Evolutionary conservation across 23 red algal species (phyloP), one percentile per base, ranked within the genome.

Genomic region (Porphyridium purpureum): DNA sequence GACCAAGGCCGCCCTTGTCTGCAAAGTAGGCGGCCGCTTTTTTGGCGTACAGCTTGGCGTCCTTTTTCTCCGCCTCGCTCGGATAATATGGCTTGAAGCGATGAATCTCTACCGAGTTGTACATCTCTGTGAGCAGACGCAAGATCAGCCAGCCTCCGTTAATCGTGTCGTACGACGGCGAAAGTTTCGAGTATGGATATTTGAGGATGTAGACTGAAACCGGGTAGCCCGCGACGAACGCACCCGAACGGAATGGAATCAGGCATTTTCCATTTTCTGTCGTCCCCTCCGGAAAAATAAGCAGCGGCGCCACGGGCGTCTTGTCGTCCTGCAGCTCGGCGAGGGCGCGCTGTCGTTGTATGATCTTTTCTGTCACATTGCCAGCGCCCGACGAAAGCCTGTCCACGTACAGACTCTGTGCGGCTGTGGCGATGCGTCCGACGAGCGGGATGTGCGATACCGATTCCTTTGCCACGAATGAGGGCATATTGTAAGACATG

Each of bases 281-380:
- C 7, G 83, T 92, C 5, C 74, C 83, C 46, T 92, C 83, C 5
- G 83, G 83, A 51, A 92, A 92, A 19, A 92, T 80, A 23, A 72
- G 51, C 6, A 92, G 59, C 47, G 67, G 63, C 60, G 49, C 4
- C 64, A 80, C n/a, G n/a, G n/a, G n/a, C n/a, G n/a, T n/a, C n/a
- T n/a, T n/a, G n/a, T n/a, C n/a, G 61, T 55, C n/a, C 41, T 4
- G 24, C 60, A 80, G 7, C 70, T 17, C 17, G 11, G 38, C 79
- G 7, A 46, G 54, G 57, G 66, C 72, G 8, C 52, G 46, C 31
- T 54, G 23, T 24, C 76, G 76, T 14, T 47, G 42, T 1, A 33
- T 15, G 15, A 82, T 72, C 24, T 42, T 48, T 33, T 52, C 29
- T 11, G 76, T 63, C 29, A 64, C 55, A 48, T 55, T 69, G 8